phyloP scores from a whole-genome alignment of 176 grass and related monocot genomes.

The Zoysia japonica region DNA sequence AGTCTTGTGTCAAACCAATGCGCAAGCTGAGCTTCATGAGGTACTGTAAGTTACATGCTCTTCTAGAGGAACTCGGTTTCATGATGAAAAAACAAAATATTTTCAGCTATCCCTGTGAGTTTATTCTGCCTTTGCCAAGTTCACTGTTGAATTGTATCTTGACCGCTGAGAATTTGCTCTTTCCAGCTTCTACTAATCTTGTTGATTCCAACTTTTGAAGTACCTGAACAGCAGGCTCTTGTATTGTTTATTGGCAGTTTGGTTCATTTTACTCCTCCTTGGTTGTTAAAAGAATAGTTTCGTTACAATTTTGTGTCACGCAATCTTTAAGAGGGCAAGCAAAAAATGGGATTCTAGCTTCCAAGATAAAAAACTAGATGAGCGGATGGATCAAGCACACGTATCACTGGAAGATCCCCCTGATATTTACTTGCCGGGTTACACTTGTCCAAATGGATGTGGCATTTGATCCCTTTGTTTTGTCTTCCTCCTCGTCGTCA shows the following conservation, averaged over 20 bases:
- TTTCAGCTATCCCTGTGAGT: background rate
- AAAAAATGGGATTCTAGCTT: conserved; percentile 21
- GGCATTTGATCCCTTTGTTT: conserved; percentile 38
- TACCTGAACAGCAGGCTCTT: background rate
- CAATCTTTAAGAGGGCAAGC: background rate
- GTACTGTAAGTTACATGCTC: conserved; percentile 14
- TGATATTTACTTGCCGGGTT: background rate
- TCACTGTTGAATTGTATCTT: conserved; percentile 30
- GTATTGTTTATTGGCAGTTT: background rate
- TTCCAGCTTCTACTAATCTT: background rate
- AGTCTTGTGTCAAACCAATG: background rate
- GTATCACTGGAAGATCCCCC: background rate
- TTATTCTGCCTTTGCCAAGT: background rate
- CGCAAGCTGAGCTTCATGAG: conserved; percentile 9
- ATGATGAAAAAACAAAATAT: conserved; percentile 6
- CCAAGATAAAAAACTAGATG: conserved; percentile 36
- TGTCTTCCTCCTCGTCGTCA: background rate
- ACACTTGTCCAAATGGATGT: background rate
- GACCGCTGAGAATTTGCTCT: background rate
- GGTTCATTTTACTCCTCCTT: background rate
- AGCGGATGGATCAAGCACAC: background rate
- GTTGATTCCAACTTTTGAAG: background rate
- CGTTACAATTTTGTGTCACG: background rate
- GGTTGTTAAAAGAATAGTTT: background rate
- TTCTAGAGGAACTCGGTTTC: background rate